These are phyloP conservation scores for Hanseniaspora vineae DNA, from an alignment of 805 yeast genomes.

Conservation along the genomic window DNA sequence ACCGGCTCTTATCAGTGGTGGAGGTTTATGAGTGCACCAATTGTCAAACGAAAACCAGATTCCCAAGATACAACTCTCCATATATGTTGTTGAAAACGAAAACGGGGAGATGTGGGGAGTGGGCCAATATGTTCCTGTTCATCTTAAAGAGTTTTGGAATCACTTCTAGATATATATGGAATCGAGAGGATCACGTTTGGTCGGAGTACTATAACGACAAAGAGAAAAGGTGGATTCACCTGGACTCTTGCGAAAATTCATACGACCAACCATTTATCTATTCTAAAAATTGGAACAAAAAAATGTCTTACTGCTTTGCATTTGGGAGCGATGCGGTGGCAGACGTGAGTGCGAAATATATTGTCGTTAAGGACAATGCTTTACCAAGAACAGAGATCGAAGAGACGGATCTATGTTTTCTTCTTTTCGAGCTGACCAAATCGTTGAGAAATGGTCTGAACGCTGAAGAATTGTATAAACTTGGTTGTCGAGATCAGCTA, in stretches of 20 bases:
- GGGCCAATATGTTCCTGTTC: constrained; percentile 76
- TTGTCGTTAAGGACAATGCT: constrained; percentile 29
- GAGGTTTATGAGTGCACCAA: constrained; percentile 52
- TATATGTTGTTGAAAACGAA: constrained; percentile 45
- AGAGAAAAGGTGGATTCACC: constrained; percentile 67
- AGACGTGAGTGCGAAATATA: constrained; percentile 64
- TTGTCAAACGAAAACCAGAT: constrained; percentile 39
- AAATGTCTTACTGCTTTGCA: constrained; percentile 80
- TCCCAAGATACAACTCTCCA: constrained; percentile 70
- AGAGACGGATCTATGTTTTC: constrained; percentile 26
- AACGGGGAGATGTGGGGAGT: constrained; percentile 86
- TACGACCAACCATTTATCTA: constrained; percentile 73
- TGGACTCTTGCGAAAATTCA: constrained; percentile 79
- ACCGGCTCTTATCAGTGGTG: constrained; percentile 36
- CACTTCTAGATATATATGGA: constrained; percentile 67
- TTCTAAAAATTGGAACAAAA: constrained; percentile 81
- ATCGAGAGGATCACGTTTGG: constrained; percentile 93
- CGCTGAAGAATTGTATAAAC: constrained; percentile 26
- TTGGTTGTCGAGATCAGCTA: constrained; percentile 19
- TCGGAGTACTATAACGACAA: constrained; percentile 65
- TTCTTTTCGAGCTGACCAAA: constrained; percentile 27
- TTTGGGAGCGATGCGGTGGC: constrained; percentile 44
- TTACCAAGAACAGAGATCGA: constrained; percentile 35
- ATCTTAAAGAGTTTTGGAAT: constrained; percentile 55
- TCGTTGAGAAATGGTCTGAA: constrained; percentile 19